Evolutionary conservation across 176 grass and related monocot species (phyloP), one percentile per base, ranked within the genome.

Genomic region (Cenchrus americanus): DNA sequence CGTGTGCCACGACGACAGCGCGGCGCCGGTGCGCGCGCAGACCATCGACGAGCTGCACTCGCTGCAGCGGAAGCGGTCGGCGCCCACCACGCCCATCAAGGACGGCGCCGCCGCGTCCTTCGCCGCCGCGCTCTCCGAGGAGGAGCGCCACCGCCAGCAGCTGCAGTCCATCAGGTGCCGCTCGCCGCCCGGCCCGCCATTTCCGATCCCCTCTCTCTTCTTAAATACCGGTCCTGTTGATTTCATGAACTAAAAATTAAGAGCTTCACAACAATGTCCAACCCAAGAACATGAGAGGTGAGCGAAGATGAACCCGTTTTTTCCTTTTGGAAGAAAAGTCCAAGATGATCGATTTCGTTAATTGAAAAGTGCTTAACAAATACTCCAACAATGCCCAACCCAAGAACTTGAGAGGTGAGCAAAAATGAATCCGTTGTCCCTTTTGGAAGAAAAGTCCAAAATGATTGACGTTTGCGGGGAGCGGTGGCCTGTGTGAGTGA

Each of bases 41-140:
- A 99, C 91, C 55, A 96, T 99, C 81, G 91, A 96, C 87, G 93
- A 99, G 89, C 88, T 99, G 69, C 95, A 97, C 95, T 94, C 95
- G 40, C 81, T 94, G 87, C 93, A 94, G 92, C 77, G 87, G 66
- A 94, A 91, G 86, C 80, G 89, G 23, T 94, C 92, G 55, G 88
- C 89, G 80, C 92, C 92, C 57, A 94, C 86, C 89, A 94, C 92
- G 75, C 92, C 92, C 59, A 94, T 91, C 88, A 91, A 88, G 80
- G 86, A 84, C 27, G 77, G 71, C 58, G 74, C 69, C 67, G 27
- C 84, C 79, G 69, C 80, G 14, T 3, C 89, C 69, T 86, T 87
- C 80, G 92, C 86, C 70, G 80, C 75, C 59, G 73, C 71, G 58
- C 58, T 94, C 89, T 87, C 80, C 71, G 92, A 94, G 65, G 92